Evolutionary conservation across 148 eudicot species (phyloP), one percentile per base, ranked within the genome.

Genomic region (Heliosperma pusillum): DNA sequence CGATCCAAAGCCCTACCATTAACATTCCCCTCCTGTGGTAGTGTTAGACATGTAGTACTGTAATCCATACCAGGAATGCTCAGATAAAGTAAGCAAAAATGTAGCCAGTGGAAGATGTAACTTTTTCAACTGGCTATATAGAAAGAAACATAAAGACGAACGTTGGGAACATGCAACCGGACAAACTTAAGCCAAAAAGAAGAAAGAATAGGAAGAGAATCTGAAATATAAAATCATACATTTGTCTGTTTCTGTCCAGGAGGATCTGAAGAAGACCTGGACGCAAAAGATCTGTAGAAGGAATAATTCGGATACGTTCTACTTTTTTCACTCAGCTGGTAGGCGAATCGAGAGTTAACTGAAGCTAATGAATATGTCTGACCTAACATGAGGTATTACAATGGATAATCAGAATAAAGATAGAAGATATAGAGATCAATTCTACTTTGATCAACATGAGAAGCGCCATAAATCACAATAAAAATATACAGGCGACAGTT

Each of bases 251-350:
- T 78, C 74, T 75, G 76, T 33, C 65, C 55, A 69, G 80, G 27
- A 68, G 76, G 75, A 69, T 77, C 63, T 66, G 88, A 80, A 36
- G 83, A 44, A 11, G 87, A 61, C 19, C 44, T 72, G 10, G 87
- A 85, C 56, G 85, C 81, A 80, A 80, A 70, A 55, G 83, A 73
- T 75, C 85, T 74, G 70, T 63, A 57, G n/a, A 77, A 64, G 64
- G 69, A 60, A 71, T 40, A 79, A 60, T 44, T 61, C 3, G 73
- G 69, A n/a, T 3, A 77, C 71, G 72, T 50, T 42, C 71, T 78
- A 67, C 50, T 66, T 36, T 56, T 75, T 72, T 78, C 77, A 62
- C 47, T 33, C 47, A 64, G 70, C 65, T 77, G 79, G 80, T 74
- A 10, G 56, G 78, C 63, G 19, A 65, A 80, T 45, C 82, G 55